These are phyloP conservation scores for Diospyros kaki DNA, from an alignment of 148 eudicot species.

Conservation along the genomic window DNA sequence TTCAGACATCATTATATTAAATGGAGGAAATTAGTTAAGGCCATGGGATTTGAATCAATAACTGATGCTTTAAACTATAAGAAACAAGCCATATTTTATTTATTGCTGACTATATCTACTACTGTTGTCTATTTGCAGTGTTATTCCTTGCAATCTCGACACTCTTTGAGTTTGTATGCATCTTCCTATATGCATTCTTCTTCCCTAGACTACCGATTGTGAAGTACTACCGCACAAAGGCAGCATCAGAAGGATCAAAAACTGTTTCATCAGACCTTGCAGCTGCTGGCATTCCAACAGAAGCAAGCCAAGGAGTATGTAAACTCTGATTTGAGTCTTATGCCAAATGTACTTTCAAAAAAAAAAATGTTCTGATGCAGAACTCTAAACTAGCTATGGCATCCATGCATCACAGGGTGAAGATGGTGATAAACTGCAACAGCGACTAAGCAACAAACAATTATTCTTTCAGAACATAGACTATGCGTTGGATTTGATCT, in stretches of 20 bases:
- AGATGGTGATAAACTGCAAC: slow-evolving; percentile 5
- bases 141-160: slow-evolving; percentile 48
- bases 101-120: not conserved
- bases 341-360: not conserved
- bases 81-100: no score
- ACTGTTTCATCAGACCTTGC: slow-evolving; percentile 54
- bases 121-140: slow-evolving; percentile 31
- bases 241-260: slow-evolving; percentile 56
- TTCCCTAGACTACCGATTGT: slow-evolving; percentile 58
- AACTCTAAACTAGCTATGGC: not conserved
- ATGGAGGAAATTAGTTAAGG: not conserved
- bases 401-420: slow-evolving; percentile 28
- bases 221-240: slow-evolving; percentile 55
- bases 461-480: slow-evolving; percentile 50
- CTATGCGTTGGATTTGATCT: slow-evolving; percentile 48
- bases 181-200: slow-evolving; percentile 41
- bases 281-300: slow-evolving; percentile 45
- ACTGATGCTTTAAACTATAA: no score
- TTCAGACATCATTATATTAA: not conserved
- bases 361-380: not conserved
- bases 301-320: slow-evolving; percentile 10
- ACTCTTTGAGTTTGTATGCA: slow-evolving; percentile 41
- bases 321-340: not conserved
- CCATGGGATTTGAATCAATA: not conserved
- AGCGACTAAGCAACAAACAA: slow-evolving; percentile 45